phyloP scores from a whole-genome alignment of 1,284 basidiomycete genomes.

The Papiliotrema fonsecae region DNA sequence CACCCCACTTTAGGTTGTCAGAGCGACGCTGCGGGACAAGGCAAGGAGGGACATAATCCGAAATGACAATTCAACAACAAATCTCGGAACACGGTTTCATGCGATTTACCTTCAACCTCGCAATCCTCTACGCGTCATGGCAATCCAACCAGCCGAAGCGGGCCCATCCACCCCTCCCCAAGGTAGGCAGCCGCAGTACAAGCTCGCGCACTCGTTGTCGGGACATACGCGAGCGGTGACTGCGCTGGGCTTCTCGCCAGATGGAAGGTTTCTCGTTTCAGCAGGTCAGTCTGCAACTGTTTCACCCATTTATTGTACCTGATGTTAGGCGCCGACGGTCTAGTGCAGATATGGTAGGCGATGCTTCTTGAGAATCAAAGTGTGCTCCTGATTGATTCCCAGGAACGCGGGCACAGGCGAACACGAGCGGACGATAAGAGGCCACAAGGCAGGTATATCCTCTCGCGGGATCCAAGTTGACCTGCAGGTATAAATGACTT shows the following conservation, averaged over 20 bases:
- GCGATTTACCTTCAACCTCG: neutral
- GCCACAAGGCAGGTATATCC: constrained; percentile 33
- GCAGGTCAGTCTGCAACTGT: constrained; percentile 32
- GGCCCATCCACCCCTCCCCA: constrained; percentile 19
- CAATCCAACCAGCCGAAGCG: constrained; percentile 18
- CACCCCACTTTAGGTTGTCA: no score
- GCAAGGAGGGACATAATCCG: no score
- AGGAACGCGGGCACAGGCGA: constrained; percentile 33
- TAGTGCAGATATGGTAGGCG: constrained; percentile 44
- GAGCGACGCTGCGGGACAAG: no score
- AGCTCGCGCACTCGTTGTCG: constrained; percentile 42
- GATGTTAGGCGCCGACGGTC: constrained; percentile 44
- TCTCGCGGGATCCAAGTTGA: neutral
- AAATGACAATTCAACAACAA: no score
- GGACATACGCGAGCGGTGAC: constrained; percentile 50
- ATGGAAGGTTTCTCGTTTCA: constrained; percentile 48
- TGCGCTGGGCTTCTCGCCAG: constrained; percentile 49
- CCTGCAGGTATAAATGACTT: constrained; percentile 72
- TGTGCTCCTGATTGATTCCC: constrained; percentile 2
- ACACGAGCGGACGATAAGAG: constrained; percentile 23
- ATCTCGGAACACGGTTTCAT: no score
- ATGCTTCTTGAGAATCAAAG: neutral
- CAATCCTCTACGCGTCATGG: constrained; percentile 5
- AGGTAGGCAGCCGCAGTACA: constrained; percentile 16
- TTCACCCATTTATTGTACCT: no score